Evolutionary conservation across 2,329 filamentous ascomycete species (phyloP).

Genomic region (Pestalotiopsis sp.): DNA sequence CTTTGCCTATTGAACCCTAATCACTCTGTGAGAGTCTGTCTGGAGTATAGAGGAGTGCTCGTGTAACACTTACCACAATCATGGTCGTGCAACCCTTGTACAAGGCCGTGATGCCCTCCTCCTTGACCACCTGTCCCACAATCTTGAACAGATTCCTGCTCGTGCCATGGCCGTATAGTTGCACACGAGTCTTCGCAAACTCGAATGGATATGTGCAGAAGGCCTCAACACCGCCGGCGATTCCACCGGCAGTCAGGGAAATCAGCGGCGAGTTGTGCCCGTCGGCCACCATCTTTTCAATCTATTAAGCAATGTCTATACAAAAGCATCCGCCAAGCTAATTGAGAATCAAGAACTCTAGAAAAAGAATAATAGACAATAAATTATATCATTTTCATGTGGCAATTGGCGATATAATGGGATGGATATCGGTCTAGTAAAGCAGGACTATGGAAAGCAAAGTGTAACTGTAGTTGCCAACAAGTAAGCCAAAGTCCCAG

Average conservation of each 20-base stretch:
- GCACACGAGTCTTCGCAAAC: slow-evolving; percentile 64
- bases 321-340: not conserved
- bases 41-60: not conserved
- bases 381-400: not conserved
- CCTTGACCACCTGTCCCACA: slow-evolving; percentile 54
- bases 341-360: not conserved
- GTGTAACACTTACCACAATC: slow-evolving; percentile 39
- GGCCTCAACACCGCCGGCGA: slow-evolving; percentile 32
- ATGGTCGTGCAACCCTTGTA: slow-evolving; percentile 59
- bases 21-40: not conserved
- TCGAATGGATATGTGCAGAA: slow-evolving; percentile 58
- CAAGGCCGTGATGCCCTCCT: slow-evolving; percentile 56
- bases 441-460: not conserved
- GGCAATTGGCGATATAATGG: not conserved
- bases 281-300: slow-evolving; percentile 28
- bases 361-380: not conserved
- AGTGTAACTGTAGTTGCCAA: not conserved
- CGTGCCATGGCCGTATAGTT: slow-evolving; percentile 44
- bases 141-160: slow-evolving; percentile 57
- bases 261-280: slow-evolving; percentile 27
- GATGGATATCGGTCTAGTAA: not conserved
- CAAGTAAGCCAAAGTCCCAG: not conserved
- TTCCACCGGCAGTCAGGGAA: slow-evolving; percentile 30
- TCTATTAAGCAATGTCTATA: slow-evolving; percentile 13
- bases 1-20: slow-evolving; percentile 60